Base-by-base conservation (phyloP, 345 rosid genomes). In the Populus deltoides region DNA sequence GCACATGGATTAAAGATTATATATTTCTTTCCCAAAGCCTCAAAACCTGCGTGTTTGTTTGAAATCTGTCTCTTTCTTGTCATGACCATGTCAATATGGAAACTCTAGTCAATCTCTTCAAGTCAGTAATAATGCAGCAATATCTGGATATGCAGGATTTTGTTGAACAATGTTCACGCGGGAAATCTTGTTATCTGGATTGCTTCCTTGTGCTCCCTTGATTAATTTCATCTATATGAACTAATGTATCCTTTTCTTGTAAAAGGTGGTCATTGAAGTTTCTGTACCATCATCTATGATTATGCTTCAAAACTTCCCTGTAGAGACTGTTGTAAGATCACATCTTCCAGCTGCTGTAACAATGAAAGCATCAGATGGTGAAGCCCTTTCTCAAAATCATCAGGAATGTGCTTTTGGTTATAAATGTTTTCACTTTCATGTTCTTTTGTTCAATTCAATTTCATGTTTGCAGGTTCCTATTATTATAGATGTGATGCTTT, bases 241-340 rank as follows among this genome's bases (percentile, higher is more conserved):
- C 18, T 10, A 17, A 35, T 66, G 12, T 77, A 29, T 68, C 4
- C 57, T 29, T 66, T 77, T 62, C 71, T 69, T 45, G 17, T 7
- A 82, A 95, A 82, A 95, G 99, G 92, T 93, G 70, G 74, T 79
- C 39, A 81, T 93, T 84, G 99, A 93, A 87, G 97, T 95, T 85
- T 90, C 96, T 57, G 67, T 85, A 67, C 98, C 97, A 13, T 86
- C 93, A 24, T 86, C 90, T 53, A 83, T 95, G 94, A 84, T 85
- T 80, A 91, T 95, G 96, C 86, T 91, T 79, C 98, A 83, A 76
- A 83, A 89, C 77, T 91, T 92, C 79, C 94, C 94, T 53, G 96
- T 93, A 39, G 97, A 95, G 90, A 87, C 90, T 73, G 89, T 88
- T 78, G 91, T 93, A 47, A 92, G 98, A 85, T 90, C 98, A 66